These are phyloP conservation scores for Sporothrix inflata DNA, from an alignment of 2,329 filamentous ascomycete genomes.

Conservation along the genomic window DNA sequence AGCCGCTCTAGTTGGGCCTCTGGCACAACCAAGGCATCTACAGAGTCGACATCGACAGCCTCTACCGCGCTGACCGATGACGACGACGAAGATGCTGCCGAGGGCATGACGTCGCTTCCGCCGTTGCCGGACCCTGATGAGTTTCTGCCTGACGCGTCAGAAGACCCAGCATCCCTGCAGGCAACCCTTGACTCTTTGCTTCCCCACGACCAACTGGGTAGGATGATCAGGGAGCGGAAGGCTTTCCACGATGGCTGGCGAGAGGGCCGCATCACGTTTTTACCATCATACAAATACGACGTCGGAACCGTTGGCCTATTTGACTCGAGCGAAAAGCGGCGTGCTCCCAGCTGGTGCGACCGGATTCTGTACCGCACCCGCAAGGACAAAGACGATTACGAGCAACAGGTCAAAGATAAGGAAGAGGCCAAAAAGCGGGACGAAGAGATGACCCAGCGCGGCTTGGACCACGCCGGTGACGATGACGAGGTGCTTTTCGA, in stretches of 20 bases:
- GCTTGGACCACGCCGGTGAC: slow-evolving; percentile 71
- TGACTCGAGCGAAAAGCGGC: slow-evolving; percentile 91
- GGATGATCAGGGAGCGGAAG: slow-evolving; percentile 73
- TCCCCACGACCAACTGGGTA: slow-evolving; percentile 83
- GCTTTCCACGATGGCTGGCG: slow-evolving; percentile 90
- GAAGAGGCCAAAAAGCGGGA: slow-evolving; percentile 72
- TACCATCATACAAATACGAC: slow-evolving; percentile 98
- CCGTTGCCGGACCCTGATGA: slow-evolving; percentile 66
- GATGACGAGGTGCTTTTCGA: slow-evolving; percentile 87
- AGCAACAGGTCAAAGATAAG: slow-evolving; percentile 65
- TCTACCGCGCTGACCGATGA: slow-evolving; percentile 39
- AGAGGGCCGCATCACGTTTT: slow-evolving; percentile 83
- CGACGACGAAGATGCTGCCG: slow-evolving; percentile 35
- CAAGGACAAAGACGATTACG: slow-evolving; percentile 67
- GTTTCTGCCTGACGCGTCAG: slow-evolving; percentile 66
- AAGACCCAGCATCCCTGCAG: slow-evolving; percentile 84
- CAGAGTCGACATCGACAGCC: slow-evolving; percentile 36
- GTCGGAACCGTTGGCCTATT: slow-evolving; percentile 90
- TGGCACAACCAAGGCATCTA: slow-evolving; percentile 38
- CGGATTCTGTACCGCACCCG: slow-evolving; percentile 85
- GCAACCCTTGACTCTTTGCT: slow-evolving; percentile 85
- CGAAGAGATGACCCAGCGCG: slow-evolving; percentile 81
- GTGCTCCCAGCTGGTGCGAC: slow-evolving; percentile 96
- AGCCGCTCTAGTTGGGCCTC: slow-evolving; percentile 36
- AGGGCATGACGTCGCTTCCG: slow-evolving; percentile 43